Base-by-base conservation (phyloP, 352 stramenopile species). In the Blastocystis sp. region DNA sequence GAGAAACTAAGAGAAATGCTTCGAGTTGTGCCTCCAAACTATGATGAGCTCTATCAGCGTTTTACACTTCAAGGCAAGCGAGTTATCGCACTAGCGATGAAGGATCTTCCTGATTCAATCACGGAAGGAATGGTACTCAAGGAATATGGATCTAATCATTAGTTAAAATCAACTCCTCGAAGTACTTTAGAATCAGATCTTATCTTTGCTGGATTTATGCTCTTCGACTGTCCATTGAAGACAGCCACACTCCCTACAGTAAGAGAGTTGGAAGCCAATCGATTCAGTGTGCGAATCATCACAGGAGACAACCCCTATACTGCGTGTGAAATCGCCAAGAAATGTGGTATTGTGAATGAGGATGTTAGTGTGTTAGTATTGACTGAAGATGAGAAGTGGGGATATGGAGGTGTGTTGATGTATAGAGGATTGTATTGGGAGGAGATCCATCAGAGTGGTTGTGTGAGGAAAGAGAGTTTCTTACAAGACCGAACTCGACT, bases 301-400 rank as follows among this genome's bases (percentile, higher is more conserved):
- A 99, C 97, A 15, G 97, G 97, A 76, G 97, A 99, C 91, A 94
- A 95, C 48, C 94, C 96, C 11, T 92, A 98, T 37, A 99, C 97
- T 53, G 97, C 97, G 48, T 94, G 96, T 37, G 95, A 99, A 87
- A 97, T 99, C 30, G 97, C 96, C 7, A 94, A 94, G 81, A 93
- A 98, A 89, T 95, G 98, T 1, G 94, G 94, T 51, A 98, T 99
- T 69, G 91, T 98, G 56, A 53, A 51, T 0, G 70, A 89, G 57
- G 82, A 68, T 22, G 42, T 60, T 0, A 88, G 91, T 37, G 76
- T 91, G 35, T 90, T 95, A 0, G 91, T 94, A 59, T 76, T 91
- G 37, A 44, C 15, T 13, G 44, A 40, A 27, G 68, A 79, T 57
- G 33, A 7, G n/a, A 35, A 19, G 59, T 87, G 2, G 9, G 42